Base-by-base conservation (phyloP, 768 basidiomycete genomes). In the Pleurotus tuber-regium region DNA sequence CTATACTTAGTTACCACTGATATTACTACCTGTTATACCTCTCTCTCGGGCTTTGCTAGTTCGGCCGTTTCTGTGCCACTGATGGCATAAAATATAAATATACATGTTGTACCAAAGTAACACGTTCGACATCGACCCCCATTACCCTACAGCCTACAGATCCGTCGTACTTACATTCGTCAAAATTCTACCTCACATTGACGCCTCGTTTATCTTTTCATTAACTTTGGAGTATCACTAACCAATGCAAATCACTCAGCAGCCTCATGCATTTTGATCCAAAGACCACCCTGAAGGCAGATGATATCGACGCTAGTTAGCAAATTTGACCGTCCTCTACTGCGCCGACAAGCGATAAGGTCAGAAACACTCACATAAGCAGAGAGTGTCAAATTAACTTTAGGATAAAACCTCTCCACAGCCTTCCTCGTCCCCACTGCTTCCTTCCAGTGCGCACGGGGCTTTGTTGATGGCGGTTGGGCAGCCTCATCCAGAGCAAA, bases 381-480 rank as follows among this genome's bases (percentile, higher is more conserved):
- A 61, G 82, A 82, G 72, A 84, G 72, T 1, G 82, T 84, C 55
- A 85, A 57, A 58, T 81, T 76, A 31, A 65, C 60, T 66, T 79
- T 82, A 1, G 82, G 78, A 44, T 66, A 73, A 16, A 84, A 55
- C 47, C 70, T 73, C 56, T 84, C 82, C 4, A 63, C 71, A 2
- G 68, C 70, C 61, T 82, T 79, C 35, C 35, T 38, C 19, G 79
- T 69, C 2, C 82, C 83, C 1, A 61, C 56, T 1, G 60, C 63
- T 16, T 63, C 39, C 7, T 69, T 71, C 81, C 82, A 85, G 10
- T 70, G 66, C 3, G 61, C 38, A 1, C 80, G 82, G 10, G 79
- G 77, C 5, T 64, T 67, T 2, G 73, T 70, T 11, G 70, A 74
- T 0, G 73, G 70, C 1, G 75, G 76, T 46, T 75, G 70, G 0